Evolutionary conservation across 2,329 filamentous ascomycete species (phyloP).

Genomic region (Paecilomyces variotii): DNA sequence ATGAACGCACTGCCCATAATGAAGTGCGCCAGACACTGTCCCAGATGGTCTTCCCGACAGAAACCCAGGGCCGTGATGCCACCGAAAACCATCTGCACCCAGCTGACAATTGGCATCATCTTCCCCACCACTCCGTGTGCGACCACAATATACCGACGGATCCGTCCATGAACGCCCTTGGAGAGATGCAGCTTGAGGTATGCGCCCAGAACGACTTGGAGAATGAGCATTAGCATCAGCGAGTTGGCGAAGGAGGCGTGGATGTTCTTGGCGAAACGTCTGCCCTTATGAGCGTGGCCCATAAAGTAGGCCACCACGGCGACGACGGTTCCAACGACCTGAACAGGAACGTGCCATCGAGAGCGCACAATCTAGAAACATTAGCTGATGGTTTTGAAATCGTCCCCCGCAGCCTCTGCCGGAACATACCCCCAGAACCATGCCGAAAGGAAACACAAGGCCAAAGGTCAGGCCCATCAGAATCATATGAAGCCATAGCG

Average conservation of each 20-base stretch:
- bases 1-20: slow-evolving; percentile 99
- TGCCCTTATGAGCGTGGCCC: slow-evolving; percentile 81
- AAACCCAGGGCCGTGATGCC: slow-evolving; percentile 89
- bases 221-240: slow-evolving; percentile 69
- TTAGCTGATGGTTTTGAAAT: background rate
- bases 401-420: background rate
- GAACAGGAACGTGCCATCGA: slow-evolving; percentile 88
- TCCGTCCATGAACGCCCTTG: slow-evolving; percentile 69
- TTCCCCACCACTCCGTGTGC: slow-evolving; percentile 79
- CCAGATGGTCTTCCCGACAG: slow-evolving; percentile 82
- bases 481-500: slow-evolving; percentile 89
- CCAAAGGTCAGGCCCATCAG: slow-evolving; percentile 83
- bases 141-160: slow-evolving; percentile 63
- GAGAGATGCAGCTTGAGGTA: slow-evolving; percentile 88
- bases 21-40: slow-evolving; percentile 92
- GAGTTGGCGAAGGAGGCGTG: slow-evolving; percentile 74
- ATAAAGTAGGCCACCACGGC: slow-evolving; percentile 82
- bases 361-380: slow-evolving; percentile 67
- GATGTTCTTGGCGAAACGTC: slow-evolving; percentile 73
- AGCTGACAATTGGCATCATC: slow-evolving; percentile 73
- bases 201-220: slow-evolving; percentile 70
- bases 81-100: slow-evolving; percentile 93
- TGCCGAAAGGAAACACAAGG: slow-evolving; percentile 84
- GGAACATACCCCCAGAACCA: slow-evolving; percentile 77
- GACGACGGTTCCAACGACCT: slow-evolving; percentile 65